Evolutionary conservation across 192 early-diverging fungal species (phyloP).

Genomic region (Backusella tuberculispora): DNA sequence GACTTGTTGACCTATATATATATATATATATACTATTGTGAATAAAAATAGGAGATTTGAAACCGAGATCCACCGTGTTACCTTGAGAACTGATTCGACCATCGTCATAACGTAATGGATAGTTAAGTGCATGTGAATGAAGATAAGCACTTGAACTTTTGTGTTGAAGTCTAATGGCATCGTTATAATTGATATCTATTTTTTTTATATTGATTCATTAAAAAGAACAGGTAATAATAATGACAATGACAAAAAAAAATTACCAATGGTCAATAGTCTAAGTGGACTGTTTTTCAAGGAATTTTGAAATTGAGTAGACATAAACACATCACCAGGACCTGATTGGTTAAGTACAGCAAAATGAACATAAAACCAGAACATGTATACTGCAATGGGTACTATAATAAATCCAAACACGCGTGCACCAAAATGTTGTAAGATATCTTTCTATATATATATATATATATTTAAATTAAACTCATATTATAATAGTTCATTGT

Average conservation of each 20-base stretch:
- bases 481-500: neutral
- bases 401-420: constrained; percentile 83
- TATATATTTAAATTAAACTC: neutral
- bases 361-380: constrained; percentile 91
- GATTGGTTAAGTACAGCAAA: constrained; percentile 80
- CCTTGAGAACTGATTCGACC: constrained; percentile 87
- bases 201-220: neutral
- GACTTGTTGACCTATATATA: constrained; percentile 79
- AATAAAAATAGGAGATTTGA: constrained; percentile 35
- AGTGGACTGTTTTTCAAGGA: constrained; percentile 78
- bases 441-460: constrained; percentile 51
- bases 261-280: constrained; percentile 57
- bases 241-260: neutral
- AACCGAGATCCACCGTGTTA: constrained; percentile 29
- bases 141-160: constrained; percentile 74
- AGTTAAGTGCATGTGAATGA: constrained; percentile 76
- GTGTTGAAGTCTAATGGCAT: constrained; percentile 82
- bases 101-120: constrained; percentile 93
- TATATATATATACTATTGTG: constrained; percentile 30
- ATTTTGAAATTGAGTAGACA: constrained; percentile 89
- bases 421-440: constrained; percentile 83
- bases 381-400: constrained; percentile 78
- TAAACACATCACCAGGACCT: constrained; percentile 94
- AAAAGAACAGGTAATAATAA: neutral
- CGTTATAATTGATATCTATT: constrained; percentile 75